phyloP scores from a whole-genome alignment of 208 protist species.

The Leishmania amazonensis region DNA sequence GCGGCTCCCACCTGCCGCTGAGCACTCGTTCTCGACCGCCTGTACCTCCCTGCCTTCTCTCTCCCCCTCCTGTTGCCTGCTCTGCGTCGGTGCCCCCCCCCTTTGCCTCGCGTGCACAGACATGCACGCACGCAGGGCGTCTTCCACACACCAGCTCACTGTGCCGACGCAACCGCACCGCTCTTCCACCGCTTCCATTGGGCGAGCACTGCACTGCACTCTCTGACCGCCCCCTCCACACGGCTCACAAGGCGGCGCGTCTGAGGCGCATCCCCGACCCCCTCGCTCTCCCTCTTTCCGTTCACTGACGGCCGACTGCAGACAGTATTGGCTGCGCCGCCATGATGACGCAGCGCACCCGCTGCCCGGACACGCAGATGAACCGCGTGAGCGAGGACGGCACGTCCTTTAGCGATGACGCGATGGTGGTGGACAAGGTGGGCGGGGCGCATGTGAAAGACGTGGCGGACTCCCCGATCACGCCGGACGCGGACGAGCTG shows the following conservation, averaged over 20 bases:
- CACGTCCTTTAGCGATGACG: slow-evolving; percentile 4
- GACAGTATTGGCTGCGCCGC: not conserved
- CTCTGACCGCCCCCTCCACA: slow-evolving; percentile 7
- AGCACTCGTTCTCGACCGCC: not conserved
- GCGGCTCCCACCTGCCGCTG: not conserved
- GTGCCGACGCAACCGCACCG: not conserved
- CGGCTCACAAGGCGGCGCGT: not conserved
- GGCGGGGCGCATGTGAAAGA: not conserved
- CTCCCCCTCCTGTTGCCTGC: not conserved
- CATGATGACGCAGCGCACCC: not conserved
- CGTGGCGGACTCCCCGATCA: not conserved
- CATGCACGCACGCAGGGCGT: not conserved
- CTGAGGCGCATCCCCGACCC: not conserved
- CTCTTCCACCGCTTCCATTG: not conserved
- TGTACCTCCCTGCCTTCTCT: not conserved
- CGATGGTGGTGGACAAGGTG: not conserved
- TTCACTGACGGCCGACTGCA: not conserved
- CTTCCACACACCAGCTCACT: not conserved
- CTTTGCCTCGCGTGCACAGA: not conserved
- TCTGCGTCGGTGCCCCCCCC: not conserved
- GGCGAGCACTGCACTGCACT: not conserved
- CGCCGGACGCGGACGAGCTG: not conserved
- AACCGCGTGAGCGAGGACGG: not conserved
- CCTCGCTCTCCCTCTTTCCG: not conserved
- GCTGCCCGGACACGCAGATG: not conserved